Base-by-base conservation (phyloP, 306 rosid genomes). In the Quercus bicolor region DNA sequence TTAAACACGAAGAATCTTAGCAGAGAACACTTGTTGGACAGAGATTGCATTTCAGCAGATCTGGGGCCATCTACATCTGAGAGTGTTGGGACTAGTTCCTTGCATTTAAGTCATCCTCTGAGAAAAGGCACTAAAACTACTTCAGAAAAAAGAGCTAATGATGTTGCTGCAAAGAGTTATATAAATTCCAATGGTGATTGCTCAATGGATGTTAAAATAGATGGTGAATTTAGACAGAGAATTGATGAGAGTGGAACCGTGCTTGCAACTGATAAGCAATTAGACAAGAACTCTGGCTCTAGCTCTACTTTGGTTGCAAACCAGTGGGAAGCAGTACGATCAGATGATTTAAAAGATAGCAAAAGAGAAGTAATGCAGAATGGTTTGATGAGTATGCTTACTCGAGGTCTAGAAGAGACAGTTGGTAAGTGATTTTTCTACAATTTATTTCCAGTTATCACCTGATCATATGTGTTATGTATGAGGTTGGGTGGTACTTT, bases 61-160 rank as follows among this genome's bases (percentile, higher is more conserved):
- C n/a, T 55, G 55, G 89, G 83, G 72, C 93, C 94, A 66, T 91
- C 92, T 75, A 92, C 87, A 28, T 68, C 86, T 56, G 89, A 83
- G 53, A 82, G 79, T 70, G 65, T 85, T 68, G 68, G 26, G 57
- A 78, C 74, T 52, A 16, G 64, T 70, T 29, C 81, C 57, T 60
- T 72, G 15, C 73, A 15, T 24, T 65, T 82, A 31, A 51, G 80
- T 61, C 56, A 28, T 76, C 56, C 74, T 43, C 75, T 71, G 40
- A 88, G 83, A 77, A 89, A 78, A 79, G 74, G 70, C 70, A 34
- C 79, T 62, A 83, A 79, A 59, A 81, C 85, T 72, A 73, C 72
- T 75, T 68, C 72, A 52, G 75, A 60, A 72, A 71, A 37, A 5
- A 77, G 77, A 72, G 80, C 81, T 80, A 81, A 84, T 65, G 65